Conservation (phyloP, 2,329 filamentous ascomycete species). For the Ceratocystis albifundus region DNA sequence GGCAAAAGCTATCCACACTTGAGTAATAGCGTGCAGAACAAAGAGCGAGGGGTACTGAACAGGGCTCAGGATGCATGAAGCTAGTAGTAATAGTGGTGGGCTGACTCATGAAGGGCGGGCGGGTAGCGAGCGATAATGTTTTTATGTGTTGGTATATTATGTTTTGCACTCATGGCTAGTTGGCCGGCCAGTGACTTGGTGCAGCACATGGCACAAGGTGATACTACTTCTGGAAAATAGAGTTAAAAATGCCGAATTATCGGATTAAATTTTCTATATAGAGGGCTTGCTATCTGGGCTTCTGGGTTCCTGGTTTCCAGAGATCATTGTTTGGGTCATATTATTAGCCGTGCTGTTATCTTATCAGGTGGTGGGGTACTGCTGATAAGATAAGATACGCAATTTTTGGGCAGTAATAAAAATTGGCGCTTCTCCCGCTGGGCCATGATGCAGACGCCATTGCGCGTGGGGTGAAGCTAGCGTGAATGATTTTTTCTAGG, state of each 20-base stretch:
- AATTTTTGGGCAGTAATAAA: neutral
- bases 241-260: no score
- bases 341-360: neutral
- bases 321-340: no score
- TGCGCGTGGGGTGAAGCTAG: neutral
- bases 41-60: neutral
- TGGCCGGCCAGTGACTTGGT: no score
- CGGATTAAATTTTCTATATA: no score
- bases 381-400: constrained; percentile 17
- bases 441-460: no score
- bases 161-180: neutral
- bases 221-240: no score
- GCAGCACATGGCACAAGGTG: no score
- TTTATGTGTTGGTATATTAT: neutral
- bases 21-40: constrained; percentile 5
- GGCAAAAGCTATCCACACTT: neutral
- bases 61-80: neutral
- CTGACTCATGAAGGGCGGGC: neutral
- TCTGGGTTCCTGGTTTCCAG: neutral
- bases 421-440: neutral
- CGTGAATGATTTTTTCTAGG: no score
- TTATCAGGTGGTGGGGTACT: neutral
- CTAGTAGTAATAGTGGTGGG: no score
- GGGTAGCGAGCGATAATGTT: neutral
- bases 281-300: neutral